Evolutionary conservation across 2,329 filamentous ascomycete species (phyloP).

Genomic region (Hirsutella minnesotensis): DNA sequence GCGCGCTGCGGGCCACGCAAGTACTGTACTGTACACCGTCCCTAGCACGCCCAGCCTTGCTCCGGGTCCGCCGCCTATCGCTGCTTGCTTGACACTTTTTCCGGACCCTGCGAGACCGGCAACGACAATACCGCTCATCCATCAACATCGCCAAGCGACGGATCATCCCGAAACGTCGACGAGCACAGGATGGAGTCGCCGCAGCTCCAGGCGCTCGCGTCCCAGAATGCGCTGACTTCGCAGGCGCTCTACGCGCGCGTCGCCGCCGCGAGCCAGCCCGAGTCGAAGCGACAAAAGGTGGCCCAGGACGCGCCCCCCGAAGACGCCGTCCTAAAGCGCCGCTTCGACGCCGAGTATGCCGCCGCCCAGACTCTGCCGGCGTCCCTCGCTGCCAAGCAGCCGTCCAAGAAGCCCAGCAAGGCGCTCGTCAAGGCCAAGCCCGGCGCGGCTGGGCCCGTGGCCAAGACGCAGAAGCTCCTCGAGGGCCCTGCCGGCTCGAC

Average conservation of each 20-base stretch:
- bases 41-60: no score
- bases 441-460: conserved; percentile 37
- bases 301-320: conserved; percentile 17
- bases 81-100: not conserved
- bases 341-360: conserved; percentile 65
- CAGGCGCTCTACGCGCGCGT: conserved; percentile 18
- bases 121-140: not conserved
- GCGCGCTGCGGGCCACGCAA: conserved; percentile 10
- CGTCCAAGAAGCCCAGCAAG: conserved; percentile 28
- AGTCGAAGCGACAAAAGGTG: conserved; percentile 26
- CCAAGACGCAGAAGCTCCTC: conserved; percentile 25
- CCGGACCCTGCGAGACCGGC: no score
- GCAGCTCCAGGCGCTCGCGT: conserved; percentile 16
- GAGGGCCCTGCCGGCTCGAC: conserved; percentile 24
- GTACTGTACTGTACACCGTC: no score
- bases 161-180: conserved; percentile 8
- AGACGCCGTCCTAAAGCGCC: conserved; percentile 25
- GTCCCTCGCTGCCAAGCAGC: conserved; percentile 68
- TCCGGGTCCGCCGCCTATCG: no score
- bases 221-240: conserved; percentile 21
- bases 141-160: conserved; percentile 5
- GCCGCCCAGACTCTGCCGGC: conserved; percentile 66
- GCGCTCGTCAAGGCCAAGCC: conserved; percentile 9
- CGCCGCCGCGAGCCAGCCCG: conserved; percentile 10
- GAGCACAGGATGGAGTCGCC: conserved; percentile 19